These are phyloP conservation scores for Euphorbia corollata DNA, from an alignment of 441 rosid species.

Conservation along the genomic window DNA sequence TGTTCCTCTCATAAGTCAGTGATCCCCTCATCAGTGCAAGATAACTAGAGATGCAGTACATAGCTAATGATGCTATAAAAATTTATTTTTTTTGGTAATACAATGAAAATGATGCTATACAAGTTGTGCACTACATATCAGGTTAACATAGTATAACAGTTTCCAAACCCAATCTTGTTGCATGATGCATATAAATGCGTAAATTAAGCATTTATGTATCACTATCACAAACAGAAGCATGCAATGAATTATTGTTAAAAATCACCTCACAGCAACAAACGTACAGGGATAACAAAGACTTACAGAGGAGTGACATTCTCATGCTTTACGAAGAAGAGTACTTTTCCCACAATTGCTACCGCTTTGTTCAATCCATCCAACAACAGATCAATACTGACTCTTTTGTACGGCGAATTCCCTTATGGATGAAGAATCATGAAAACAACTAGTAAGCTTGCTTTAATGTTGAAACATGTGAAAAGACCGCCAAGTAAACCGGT, in stretches of 20 bases:
- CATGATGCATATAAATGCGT: background rate
- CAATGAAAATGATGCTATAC: too few relatives aligned
- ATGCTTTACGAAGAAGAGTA: conserved; percentile 52
- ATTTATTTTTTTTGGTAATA: too few relatives aligned
- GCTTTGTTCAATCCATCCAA: conserved; percentile 55
- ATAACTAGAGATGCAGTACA: background rate
- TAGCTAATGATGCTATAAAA: too few relatives aligned
- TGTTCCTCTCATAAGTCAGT: background rate
- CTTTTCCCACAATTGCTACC: conserved; percentile 50
- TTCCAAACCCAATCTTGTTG: too few relatives aligned
- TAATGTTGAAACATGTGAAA: background rate
- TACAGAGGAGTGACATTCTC: conserved; percentile 59
- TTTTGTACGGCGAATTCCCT: conserved; percentile 41
- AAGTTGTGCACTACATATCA: background rate
- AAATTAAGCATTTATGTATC: background rate
- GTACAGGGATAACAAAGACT: conserved; percentile 25
- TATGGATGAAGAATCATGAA: conserved; percentile 16
- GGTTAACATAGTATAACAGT: background rate
- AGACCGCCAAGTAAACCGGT: background rate
- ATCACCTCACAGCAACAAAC: conserved; percentile 1
- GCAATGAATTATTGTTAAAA: background rate
- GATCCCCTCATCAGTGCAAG: background rate
- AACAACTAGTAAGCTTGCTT: conserved; percentile 9
- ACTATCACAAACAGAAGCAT: background rate
- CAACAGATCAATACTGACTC: conserved; percentile 41